phyloP scores from a whole-genome alignment of 495 filamentous ascomycete genomes.

The Lasiosphaeris hirsuta region DNA sequence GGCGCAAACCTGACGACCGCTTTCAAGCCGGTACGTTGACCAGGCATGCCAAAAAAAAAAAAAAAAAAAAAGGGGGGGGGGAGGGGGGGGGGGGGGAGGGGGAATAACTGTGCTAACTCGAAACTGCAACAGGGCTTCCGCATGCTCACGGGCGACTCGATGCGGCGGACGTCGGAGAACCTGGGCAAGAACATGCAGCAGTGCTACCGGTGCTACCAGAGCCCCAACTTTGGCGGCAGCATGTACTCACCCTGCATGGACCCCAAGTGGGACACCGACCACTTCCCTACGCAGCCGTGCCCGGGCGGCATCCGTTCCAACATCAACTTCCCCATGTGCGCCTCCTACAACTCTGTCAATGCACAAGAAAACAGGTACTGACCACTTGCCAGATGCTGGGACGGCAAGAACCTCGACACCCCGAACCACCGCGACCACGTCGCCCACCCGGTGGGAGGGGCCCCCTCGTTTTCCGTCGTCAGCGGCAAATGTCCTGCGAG shows the following conservation, averaged over 20 bases:
- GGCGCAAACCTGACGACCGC: slow-evolving; percentile 33
- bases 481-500: slow-evolving; percentile 33
- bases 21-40: slow-evolving; percentile 33
- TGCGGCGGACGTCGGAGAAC: slow-evolving; percentile 16
- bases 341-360: not conserved
- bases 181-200: slow-evolving; percentile 28
- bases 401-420: slow-evolving; percentile 32
- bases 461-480: slow-evolving; percentile 18
- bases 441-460: slow-evolving; percentile 26
- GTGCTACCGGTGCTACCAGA: slow-evolving; percentile 37
- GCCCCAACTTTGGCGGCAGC: slow-evolving; percentile 32
- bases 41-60: too few relatives aligned
- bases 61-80: too few relatives aligned
- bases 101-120: too few relatives aligned
- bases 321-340: slow-evolving; percentile 39
- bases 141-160: slow-evolving; percentile 29
- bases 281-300: slow-evolving; percentile 26
- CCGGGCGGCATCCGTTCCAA: slow-evolving; percentile 37
- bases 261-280: slow-evolving; percentile 25
- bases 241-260: slow-evolving; percentile 30
- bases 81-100: too few relatives aligned
- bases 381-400: slow-evolving; percentile 25
- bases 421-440: slow-evolving; percentile 38
- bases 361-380: not conserved
- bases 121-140: slow-evolving; percentile 21